A percentile compares a stretch with the other conserved stretches of the same genome.
Evolutionary conservation across 2,329 filamentous ascomycete genomes (phyloP).

Genomic region (Fusarium ramigenum): DNA sequence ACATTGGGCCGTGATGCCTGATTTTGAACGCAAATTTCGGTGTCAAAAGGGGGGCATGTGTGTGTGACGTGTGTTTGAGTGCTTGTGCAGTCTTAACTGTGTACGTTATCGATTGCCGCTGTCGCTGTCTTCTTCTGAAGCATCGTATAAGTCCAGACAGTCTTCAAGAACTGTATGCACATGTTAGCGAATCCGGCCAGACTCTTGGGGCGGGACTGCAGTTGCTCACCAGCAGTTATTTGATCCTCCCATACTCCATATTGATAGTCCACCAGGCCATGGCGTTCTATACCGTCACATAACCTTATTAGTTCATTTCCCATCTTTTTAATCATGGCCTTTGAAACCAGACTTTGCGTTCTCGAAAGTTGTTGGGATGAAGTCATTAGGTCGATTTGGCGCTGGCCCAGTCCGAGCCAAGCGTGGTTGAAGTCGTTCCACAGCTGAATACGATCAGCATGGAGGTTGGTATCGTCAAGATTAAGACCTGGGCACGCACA

Average conservation of each 20-base stretch:
- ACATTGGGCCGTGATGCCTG: slow-evolving; percentile 13
- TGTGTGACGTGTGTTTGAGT: background rate
- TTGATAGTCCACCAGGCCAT: slow-evolving; percentile 96
- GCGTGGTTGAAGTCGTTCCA: slow-evolving; percentile 97
- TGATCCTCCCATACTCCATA: slow-evolving; percentile 97
- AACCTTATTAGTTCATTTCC: slow-evolving; percentile 83
- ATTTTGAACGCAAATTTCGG: slow-evolving; percentile 5
- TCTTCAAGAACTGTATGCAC: slow-evolving; percentile 48
- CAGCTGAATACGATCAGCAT: slow-evolving; percentile 80
- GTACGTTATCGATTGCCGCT: slow-evolving; percentile 40
- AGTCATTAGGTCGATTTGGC: slow-evolving; percentile 79
- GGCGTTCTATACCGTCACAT: slow-evolving; percentile 86
- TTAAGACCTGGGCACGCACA: slow-evolving; percentile 72
- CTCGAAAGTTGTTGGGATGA: slow-evolving; percentile 66
- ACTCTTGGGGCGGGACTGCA: background rate
- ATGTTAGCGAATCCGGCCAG: slow-evolving; percentile 18
- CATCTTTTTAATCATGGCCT: slow-evolving; percentile 78
- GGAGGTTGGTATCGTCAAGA: slow-evolving; percentile 80
- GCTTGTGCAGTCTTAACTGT: background rate
- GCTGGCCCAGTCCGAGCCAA: slow-evolving; percentile 85
- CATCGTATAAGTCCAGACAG: slow-evolving; percentile 58
- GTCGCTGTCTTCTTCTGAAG: slow-evolving; percentile 48
- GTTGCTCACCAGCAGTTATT: slow-evolving; percentile 78
- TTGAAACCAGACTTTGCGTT: slow-evolving; percentile 70
- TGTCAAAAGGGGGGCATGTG: background rate